phyloP scores from a whole-genome alignment of 805 yeast genomes.

The Candida coquimbonensis region DNA sequence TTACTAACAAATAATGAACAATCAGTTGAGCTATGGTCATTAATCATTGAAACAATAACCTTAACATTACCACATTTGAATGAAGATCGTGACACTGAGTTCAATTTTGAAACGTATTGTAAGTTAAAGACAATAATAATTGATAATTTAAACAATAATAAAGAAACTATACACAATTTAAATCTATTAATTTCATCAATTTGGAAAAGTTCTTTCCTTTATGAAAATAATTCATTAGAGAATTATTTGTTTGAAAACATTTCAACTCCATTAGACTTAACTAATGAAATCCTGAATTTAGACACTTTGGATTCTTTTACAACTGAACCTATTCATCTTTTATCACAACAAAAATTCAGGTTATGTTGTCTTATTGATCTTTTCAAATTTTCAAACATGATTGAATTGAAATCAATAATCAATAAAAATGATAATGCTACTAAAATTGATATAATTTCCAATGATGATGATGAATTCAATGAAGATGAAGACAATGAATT shows the following conservation, averaged over 20 bases:
- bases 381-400: conserved; percentile 26
- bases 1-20: conserved; percentile 9
- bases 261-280: conserved; percentile 29
- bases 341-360: conserved; percentile 43
- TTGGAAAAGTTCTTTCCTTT: conserved; percentile 54
- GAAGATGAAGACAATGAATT: neutral
- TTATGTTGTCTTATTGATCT: conserved; percentile 50
- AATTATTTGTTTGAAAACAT: conserved; percentile 24
- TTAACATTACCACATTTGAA: conserved; percentile 31
- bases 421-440: too few relatives aligned
- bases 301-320: conserved; percentile 42
- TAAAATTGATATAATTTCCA: too few relatives aligned
- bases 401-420: neutral
- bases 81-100: conserved; percentile 31
- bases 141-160: conserved; percentile 28
- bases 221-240: conserved; percentile 51
- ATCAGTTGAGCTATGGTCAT: conserved; percentile 28
- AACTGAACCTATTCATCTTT: conserved; percentile 40
- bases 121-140: conserved; percentile 35
- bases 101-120: conserved; percentile 39
- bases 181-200: conserved; percentile 40
- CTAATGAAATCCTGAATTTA: conserved; percentile 32
- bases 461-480: too few relatives aligned
- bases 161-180: conserved; percentile 27
- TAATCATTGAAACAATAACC: conserved; percentile 34